Conservation (phyloP, 805 yeast species). For the Suhomyces prunicola region DNA sequence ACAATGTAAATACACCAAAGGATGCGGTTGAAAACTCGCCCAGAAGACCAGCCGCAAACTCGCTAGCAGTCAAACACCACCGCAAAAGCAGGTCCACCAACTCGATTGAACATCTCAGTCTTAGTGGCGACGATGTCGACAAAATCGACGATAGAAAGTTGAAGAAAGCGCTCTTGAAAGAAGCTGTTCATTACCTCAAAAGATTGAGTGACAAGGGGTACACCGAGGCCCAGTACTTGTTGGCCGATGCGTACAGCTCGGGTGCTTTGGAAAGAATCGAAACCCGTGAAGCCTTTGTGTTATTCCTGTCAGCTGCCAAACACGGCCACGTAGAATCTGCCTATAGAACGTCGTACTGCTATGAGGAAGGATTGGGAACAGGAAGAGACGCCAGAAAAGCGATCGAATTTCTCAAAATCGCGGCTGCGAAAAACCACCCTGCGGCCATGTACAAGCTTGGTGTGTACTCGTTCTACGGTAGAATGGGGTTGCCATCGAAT, state of each 20-base stretch:
- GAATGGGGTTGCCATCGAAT: slow-evolving; percentile 75
- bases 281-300: slow-evolving; percentile 65
- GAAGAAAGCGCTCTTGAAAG: slow-evolving; percentile 63
- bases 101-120: slow-evolving; percentile 14
- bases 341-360: slow-evolving; percentile 86
- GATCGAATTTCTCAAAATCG: slow-evolving; percentile 74
- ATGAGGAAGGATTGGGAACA: slow-evolving; percentile 92
- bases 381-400: slow-evolving; percentile 85
- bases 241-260: slow-evolving; percentile 86
- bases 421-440: slow-evolving; percentile 89
- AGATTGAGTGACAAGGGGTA: slow-evolving; percentile 76
- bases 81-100: slow-evolving; percentile 20
- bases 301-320: slow-evolving; percentile 88
- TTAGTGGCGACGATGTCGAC: slow-evolving; percentile 8
- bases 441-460: slow-evolving; percentile 97
- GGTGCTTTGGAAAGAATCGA: slow-evolving; percentile 83
- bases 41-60: slow-evolving; percentile 7
- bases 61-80: slow-evolving; percentile 13
- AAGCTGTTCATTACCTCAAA: slow-evolving; percentile 68
- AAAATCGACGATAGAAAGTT: slow-evolving; percentile 21
- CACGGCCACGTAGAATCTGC: slow-evolving; percentile 91
- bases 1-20: slow-evolving; percentile 5
- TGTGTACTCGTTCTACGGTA: slow-evolving; percentile 74
- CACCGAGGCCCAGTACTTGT: slow-evolving; percentile 84
- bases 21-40: slow-evolving; percentile 19